Conservation (phyloP, 208 protist genomes). For the Acanthamoeba lenticulata region DNA sequence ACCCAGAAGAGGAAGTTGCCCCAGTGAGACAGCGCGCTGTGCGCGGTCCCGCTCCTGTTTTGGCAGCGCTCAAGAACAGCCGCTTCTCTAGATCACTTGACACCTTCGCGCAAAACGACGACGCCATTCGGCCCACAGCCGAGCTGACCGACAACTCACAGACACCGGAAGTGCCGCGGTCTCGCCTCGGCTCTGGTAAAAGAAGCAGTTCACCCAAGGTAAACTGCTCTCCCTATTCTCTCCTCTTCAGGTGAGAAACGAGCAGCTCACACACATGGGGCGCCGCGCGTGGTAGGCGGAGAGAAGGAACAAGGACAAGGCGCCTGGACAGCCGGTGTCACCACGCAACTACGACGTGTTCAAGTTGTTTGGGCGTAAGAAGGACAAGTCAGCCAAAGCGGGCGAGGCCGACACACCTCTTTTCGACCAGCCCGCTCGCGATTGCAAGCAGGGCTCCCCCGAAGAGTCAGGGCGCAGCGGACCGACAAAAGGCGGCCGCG, state of each 20-base stretch:
- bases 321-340: background rate
- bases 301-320: background rate
- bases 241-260: no score
- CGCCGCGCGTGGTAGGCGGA: no score
- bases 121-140: background rate
- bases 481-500: background rate
- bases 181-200: no score
- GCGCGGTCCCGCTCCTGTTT: background rate
- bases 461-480: background rate
- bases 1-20: background rate
- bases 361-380: constrained; percentile 9
- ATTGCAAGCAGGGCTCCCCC: background rate
- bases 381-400: background rate
- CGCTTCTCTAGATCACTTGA: background rate
- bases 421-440: background rate
- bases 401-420: background rate
- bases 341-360: background rate
- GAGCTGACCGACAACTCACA: background rate
- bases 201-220: no score
- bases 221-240: no score
- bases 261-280: no score
- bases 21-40: background rate
- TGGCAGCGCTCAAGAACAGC: background rate
- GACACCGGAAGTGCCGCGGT: no score
- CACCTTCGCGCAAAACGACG: background rate